Conservation (phyloP, 352 stramenopile genomes). For the Bremia lactucae region DNA sequence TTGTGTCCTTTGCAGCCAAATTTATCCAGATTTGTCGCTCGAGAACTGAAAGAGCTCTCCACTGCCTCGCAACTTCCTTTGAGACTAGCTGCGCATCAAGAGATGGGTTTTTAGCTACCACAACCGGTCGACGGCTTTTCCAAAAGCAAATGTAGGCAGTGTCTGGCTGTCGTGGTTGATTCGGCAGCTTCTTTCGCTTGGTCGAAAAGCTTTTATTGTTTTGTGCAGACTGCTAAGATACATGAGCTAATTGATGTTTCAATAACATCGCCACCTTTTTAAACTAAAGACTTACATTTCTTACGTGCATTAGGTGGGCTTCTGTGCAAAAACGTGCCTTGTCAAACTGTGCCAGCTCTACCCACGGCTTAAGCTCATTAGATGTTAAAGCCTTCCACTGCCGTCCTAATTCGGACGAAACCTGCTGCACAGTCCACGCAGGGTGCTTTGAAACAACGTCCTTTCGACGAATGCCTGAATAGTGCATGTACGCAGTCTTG, state of each 20-base stretch:
- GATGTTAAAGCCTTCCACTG: slow-evolving; percentile 37
- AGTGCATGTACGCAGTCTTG: slow-evolving; percentile 48
- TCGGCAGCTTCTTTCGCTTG: slow-evolving; percentile 29
- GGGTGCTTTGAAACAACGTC: slow-evolving; percentile 23
- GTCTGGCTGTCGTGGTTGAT: slow-evolving; percentile 39
- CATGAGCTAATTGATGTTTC: too few species aligned
- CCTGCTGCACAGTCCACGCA: slow-evolving; percentile 35
- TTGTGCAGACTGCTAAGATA: too few species aligned
- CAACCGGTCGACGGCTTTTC: slow-evolving; percentile 29
- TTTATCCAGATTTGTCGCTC: slow-evolving; percentile 40
- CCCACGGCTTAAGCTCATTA: slow-evolving; percentile 34
- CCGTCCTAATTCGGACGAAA: slow-evolving; percentile 37
- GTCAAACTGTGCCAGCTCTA: slow-evolving; percentile 52
- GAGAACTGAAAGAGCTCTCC: slow-evolving; percentile 28
- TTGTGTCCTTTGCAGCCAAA: slow-evolving; percentile 34
- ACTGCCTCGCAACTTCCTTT: slow-evolving; percentile 36
- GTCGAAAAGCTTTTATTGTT: too few species aligned
- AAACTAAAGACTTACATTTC: too few species aligned
- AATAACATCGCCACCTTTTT: too few species aligned
- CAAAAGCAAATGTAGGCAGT: slow-evolving; percentile 63
- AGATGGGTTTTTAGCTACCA: slow-evolving; percentile 31
- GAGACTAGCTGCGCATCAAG: slow-evolving; percentile 34
- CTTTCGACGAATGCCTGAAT: slow-evolving; percentile 22
- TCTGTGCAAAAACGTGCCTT: slow-evolving; percentile 36
- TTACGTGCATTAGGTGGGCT: too few species aligned